Base-by-base conservation (phyloP, 306 rosid species). In the Vicia sativa region DNA sequence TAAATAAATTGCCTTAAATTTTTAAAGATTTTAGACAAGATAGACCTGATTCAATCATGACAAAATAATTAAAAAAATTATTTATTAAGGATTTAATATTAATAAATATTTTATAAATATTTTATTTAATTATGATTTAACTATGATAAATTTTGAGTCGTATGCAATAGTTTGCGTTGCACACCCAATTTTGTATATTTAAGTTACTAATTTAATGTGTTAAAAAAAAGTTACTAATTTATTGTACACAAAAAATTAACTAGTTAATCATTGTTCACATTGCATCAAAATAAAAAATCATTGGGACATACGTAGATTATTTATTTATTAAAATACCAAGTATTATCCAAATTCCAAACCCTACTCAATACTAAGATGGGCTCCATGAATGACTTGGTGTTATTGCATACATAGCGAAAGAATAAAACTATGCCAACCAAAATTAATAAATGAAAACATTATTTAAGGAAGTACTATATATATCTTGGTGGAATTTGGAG, bases 351-450 rank as follows among this genome's bases (percentile, higher is more conserved):
- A 34, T 34, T 12, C 12, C 55, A 49, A 49, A 49, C 55, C 26
- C 34, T 25, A 23, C 59, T 5, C 59, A 53, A 21, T 23, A n/a
- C 13, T 5, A 23, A 53, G 59, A 23, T 53, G 35, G 38, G 18
- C 19, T 26, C 62, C 38, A 55, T 55, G 37, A 55, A 26, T 55
- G 37, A 28, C 62, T 55, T 55, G 38, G 37, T 54, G 16, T 55
- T 55, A 26, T 26, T 28, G 5, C 11, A 14, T 10, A 52, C 16
- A 52, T 55, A 55, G 6, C 38, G 28, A 55, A 26, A 28, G 38
- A 55, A 55, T 55, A 55, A 55, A 55, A 13, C 18, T 1, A 55
- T 4, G 61, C 61, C 29, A 11, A 42, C 29, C 68, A 38, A n/a
- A n/a, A 42, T 35, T 18, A 16, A 37, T 10, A 18, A 61, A 61